Base-by-base conservation (phyloP, 2,329 filamentous ascomycete genomes). In the Trichoderma guizhouense region DNA sequence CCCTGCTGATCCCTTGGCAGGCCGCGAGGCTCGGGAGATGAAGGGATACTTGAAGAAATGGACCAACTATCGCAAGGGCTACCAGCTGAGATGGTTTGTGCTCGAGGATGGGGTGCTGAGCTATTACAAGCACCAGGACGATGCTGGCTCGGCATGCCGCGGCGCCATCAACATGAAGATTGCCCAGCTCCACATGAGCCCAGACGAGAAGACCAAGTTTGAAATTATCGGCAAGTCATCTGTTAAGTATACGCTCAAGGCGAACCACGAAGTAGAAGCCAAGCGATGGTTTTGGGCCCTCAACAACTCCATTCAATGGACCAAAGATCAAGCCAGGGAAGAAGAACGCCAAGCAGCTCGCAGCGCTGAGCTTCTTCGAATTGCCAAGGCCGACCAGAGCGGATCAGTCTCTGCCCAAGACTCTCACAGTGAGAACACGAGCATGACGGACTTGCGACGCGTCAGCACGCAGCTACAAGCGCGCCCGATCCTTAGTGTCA, bases 101-200 rank as follows among this genome's bases (percentile, higher is more conserved):
- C 88, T 99, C 9, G 96, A 99, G 80, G 96, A 99, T 79, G 96
- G 96, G 14, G 95, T 99, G 14, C 83, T 99, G 75, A 98, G 96
- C 82, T 99, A 99, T 84, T 99, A 98, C 85, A 99, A 99, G 83
- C 94, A 98, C 81, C 96, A 99, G 83, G 96, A 99, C 79, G 96
- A 99, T 80, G 93, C 94, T 36, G 96, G 95, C 28, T 97, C 94
- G 67, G 96, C 96, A 71, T 99, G 96, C 80, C 94, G 96, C 74
- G 96, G 96, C 72, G 96, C 96, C 67, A 99, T 99, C 83, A 98
- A 98, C 81, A 99, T 99, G 95, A 92, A 92, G 73, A 99, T 99
- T 76, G 96, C 96, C 28, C 92, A 91, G 78, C 87, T 99, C 34
- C 92, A 95, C 82, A 98, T 99, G 95, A 97, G 97, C 79, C 88